Base-by-base conservation (phyloP, 164 flowering plant genomes). In the Buxus sempervirens region DNA sequence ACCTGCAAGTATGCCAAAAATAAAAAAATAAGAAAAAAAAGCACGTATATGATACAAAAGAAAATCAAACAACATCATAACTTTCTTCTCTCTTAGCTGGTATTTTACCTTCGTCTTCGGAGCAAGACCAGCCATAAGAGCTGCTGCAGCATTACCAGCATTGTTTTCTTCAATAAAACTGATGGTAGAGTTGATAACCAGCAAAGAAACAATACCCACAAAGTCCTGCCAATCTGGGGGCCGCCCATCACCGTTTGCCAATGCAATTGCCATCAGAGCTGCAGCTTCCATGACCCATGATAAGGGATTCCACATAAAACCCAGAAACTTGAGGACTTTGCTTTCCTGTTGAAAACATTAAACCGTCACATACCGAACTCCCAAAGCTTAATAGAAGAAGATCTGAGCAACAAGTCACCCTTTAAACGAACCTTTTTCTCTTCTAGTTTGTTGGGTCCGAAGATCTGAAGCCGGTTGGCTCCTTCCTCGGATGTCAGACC, bases 161-260 rank as follows among this genome's bases (percentile, higher is more conserved):
- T 88, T 88, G 74, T 88, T 88, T 72, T 88, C 93, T 75, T 88
- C 93, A 49, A 85, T 83, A 57, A 86, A 88, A 78, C 90, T 86
- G 72, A 88, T 88, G 0, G 93, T 88, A 26, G 93, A 88, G 79
- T 88, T 88, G 72, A 88, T 88, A 5, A 88, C 62, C 71, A 88
- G 70, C 73, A 88, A 72, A 25, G 75, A 82, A 65, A 84, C 67
- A 59, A 88, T 88, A 65, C 93, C 93, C 19, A 86, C 84, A 54
- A 88, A 88, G 70, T 88, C 93, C 69, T 84, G 93, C 93, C 93
- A 88, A 79, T 88, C 93, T 23, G 93, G 93, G 63, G 90, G 89
- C 75, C 68, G 80, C n/a, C 84, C 84, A 58, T 61, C 87, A 23
- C 93, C 93, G 67, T 88, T 88, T 56, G 93, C 93, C 65, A 88